These are phyloP conservation scores for Paramecium bursaria DNA, from an alignment of 73 alveolate genomes.

Conservation along the genomic window DNA sequence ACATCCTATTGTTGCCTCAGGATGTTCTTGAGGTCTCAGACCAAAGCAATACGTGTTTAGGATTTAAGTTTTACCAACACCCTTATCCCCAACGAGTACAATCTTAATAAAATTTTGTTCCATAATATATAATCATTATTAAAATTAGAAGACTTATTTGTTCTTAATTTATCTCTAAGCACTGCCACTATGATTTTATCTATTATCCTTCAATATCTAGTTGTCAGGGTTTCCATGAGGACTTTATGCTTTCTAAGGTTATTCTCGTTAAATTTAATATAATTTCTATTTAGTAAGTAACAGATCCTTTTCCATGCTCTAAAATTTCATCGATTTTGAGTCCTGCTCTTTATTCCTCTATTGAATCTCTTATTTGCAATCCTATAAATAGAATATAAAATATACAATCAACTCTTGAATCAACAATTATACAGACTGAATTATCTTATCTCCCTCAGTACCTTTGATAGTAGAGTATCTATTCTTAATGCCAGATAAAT, in stretches of 20 bases:
- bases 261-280: slow-evolving; percentile 1
- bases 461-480: slow-evolving; percentile 52
- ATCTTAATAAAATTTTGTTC: slow-evolving; percentile 38
- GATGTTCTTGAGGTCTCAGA: not conserved
- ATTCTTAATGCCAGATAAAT: slow-evolving; percentile 48
- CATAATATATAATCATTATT: slow-evolving; percentile 41
- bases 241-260: slow-evolving; percentile 50
- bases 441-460: slow-evolving; percentile 56
- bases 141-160: not conserved
- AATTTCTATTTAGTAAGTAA: slow-evolving; percentile 42
- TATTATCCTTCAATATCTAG: too few relatives aligned
- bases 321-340: slow-evolving; percentile 16
- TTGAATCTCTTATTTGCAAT: slow-evolving; percentile 56
- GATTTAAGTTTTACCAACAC: slow-evolving; percentile 57
- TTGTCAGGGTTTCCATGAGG: slow-evolving; percentile 31
- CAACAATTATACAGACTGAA: slow-evolving; percentile 24
- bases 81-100: slow-evolving; percentile 46
- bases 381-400: not conserved
- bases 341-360: slow-evolving; percentile 43
- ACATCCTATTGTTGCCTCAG: slow-evolving; percentile 11
- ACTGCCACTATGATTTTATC: too few relatives aligned
- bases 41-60: slow-evolving; percentile 52
- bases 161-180: slow-evolving; percentile 29
- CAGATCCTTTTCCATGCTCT: slow-evolving; percentile 57
- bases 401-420: slow-evolving; percentile 40